Percentiles rank a stretch among this genome's conserved stretches.
phyloP scores from a whole-genome alignment of 768 basidiomycete species.

The Leucogyrophana mollusca region DNA sequence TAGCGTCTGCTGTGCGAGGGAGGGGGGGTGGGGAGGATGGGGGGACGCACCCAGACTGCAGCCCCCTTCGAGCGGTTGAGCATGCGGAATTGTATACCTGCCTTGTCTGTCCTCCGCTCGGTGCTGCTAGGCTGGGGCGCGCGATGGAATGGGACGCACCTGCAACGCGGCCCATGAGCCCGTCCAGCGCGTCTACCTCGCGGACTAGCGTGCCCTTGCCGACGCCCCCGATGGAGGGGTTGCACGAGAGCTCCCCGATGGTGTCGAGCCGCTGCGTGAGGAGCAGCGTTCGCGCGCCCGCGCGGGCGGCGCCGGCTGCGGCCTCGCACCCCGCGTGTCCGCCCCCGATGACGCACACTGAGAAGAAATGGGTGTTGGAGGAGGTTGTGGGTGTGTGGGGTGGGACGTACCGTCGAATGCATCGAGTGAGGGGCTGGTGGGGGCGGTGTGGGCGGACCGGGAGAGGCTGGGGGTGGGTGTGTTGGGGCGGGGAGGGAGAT shows the following conservation, averaged over 20 bases:
- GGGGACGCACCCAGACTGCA: constrained; percentile 74
- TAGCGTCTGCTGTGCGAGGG: background rate
- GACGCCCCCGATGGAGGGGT: constrained; percentile 89
- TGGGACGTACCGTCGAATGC: too few species aligned
- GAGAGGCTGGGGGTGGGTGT: too few species aligned
- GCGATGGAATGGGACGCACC: constrained; percentile 42
- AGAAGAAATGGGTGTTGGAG: too few species aligned
- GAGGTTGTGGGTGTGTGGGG: too few species aligned
- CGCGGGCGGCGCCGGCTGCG: constrained; percentile 80
- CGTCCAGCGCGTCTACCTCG: constrained; percentile 89
- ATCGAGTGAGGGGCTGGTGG: too few species aligned
- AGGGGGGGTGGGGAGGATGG: background rate
- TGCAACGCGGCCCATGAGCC: constrained; percentile 79
- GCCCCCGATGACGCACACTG: constrained; percentile 85
- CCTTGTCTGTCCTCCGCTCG: constrained; percentile 54
- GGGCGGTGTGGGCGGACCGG: too few species aligned
- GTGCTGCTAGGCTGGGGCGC: background rate
- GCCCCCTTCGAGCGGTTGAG: constrained; percentile 84
- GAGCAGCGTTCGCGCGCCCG: constrained; percentile 77
- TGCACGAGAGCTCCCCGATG: constrained; percentile 85
- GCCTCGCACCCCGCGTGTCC: constrained; percentile 95
- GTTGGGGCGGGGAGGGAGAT: too few species aligned
- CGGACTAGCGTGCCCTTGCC: constrained; percentile 91
- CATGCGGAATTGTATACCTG: constrained; percentile 87
- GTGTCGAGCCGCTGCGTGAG: constrained; percentile 81